Evolutionary conservation across 2,329 filamentous ascomycete genomes (phyloP).

Genomic region (Fusarium sp.): DNA sequence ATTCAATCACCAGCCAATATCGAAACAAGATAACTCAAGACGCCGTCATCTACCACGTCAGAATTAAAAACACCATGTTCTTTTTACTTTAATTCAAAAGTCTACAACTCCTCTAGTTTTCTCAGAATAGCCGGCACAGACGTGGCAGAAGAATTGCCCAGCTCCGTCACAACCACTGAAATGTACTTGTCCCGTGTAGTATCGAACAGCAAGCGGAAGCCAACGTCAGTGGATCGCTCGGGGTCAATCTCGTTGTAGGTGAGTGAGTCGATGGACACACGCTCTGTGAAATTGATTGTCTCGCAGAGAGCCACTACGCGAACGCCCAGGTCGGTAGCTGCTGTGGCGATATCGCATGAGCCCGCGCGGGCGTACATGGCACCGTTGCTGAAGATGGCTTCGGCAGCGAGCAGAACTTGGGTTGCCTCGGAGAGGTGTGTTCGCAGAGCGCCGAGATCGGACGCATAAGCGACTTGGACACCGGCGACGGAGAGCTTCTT

Average conservation of each 20-base stretch:
- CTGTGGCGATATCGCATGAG: slow-evolving; percentile 86
- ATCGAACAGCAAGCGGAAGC: slow-evolving; percentile 83
- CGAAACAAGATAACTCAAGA: slow-evolving; percentile 1
- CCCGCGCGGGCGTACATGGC: slow-evolving; percentile 88
- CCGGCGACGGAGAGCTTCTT: slow-evolving; percentile 74
- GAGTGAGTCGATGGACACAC: slow-evolving; percentile 90
- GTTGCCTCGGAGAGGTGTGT: slow-evolving; percentile 75
- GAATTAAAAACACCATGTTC: slow-evolving; percentile 18
- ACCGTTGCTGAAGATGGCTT: slow-evolving; percentile 96
- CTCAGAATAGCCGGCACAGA: slow-evolving; percentile 77
- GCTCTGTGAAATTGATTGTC: slow-evolving; percentile 89
- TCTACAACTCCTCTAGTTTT: slow-evolving; percentile 67
- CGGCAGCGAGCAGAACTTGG: slow-evolving; percentile 87
- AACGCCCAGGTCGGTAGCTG: slow-evolving; percentile 78
- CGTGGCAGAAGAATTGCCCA: slow-evolving; percentile 85
- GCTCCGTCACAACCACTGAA: slow-evolving; percentile 89
- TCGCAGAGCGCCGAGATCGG: slow-evolving; percentile 79
- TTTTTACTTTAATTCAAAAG: slow-evolving; percentile 25
- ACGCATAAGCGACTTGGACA: slow-evolving; percentile 82
- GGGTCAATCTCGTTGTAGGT: slow-evolving; percentile 92
- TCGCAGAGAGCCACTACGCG: slow-evolving; percentile 92
- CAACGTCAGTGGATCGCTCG: slow-evolving; percentile 69
- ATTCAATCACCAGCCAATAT: slow-evolving; percentile 14
- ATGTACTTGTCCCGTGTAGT: slow-evolving; percentile 89
- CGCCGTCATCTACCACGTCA: slow-evolving; percentile 32